phyloP scores from a whole-genome alignment of 345 rosid species.

The Brassica juncea region DNA sequence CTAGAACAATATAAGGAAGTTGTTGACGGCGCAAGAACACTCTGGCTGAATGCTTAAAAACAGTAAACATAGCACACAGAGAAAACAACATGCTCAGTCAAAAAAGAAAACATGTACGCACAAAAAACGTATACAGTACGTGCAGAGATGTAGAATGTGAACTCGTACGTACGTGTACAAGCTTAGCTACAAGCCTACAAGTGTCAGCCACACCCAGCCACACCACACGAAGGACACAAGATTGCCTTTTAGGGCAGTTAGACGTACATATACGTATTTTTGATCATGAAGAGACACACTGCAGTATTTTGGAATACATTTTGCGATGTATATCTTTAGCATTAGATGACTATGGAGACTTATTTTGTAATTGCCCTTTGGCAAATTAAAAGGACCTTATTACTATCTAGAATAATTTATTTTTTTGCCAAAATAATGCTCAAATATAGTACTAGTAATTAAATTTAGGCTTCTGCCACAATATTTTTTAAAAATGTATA shows the following conservation, averaged over 20 bases:
- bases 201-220: not conserved
- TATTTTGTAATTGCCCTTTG: not conserved
- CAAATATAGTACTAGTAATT: not conserved
- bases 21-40: not conserved
- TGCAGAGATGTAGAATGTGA: slow-evolving; percentile 2
- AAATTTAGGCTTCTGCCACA: not conserved
- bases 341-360: not conserved
- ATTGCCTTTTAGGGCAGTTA: slow-evolving; percentile 18
- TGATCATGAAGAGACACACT: not conserved
- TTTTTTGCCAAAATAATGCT: not conserved
- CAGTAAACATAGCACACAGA: slow-evolving; percentile 7
- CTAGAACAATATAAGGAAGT: not conserved
- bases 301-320: not conserved
- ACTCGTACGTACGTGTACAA: slow-evolving; percentile 15
- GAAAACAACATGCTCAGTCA: not conserved
- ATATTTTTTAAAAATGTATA: no score
- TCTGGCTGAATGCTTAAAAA: slow-evolving; percentile 1
- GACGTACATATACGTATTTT: not conserved
- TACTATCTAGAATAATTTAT: not conserved
- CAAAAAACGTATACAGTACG: not conserved
- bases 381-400: not conserved
- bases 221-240: slow-evolving; percentile 26
- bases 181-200: not conserved
- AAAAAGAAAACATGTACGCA: not conserved
- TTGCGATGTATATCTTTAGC: not conserved